Percentiles rank a stretch among this genome's conserved stretches.
These are phyloP conservation scores for Cordyceps fumosorosea DNA, from an alignment of 2,329 filamentous ascomycete species.

Conservation along the genomic window DNA sequence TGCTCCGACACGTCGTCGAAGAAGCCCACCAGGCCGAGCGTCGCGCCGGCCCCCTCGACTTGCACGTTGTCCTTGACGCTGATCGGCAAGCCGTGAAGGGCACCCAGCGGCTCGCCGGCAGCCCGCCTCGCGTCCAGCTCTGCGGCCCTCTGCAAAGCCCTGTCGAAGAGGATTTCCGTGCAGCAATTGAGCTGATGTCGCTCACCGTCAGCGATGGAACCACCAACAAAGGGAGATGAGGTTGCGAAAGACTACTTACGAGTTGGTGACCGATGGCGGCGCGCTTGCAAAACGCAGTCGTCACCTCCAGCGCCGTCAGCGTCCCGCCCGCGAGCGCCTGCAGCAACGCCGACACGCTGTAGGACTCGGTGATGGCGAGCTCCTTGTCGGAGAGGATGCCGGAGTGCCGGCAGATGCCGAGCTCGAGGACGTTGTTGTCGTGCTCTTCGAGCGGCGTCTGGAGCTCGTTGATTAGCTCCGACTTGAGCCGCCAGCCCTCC, in stretches of 20 bases:
- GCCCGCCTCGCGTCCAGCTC: constrained; percentile 16
- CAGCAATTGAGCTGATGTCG: constrained; percentile 25
- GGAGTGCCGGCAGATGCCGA: constrained; percentile 16
- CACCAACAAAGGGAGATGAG: no score
- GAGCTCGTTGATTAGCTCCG: constrained; percentile 3
- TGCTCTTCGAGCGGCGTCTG: constrained; percentile 9
- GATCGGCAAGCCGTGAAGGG: constrained; percentile 19
- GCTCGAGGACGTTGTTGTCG: constrained; percentile 15
- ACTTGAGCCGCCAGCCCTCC: constrained; percentile 12
- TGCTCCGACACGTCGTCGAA: constrained; percentile 17
- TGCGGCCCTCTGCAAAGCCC: constrained; percentile 17
- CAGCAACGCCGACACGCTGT: constrained; percentile 31
- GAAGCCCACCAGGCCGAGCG: constrained; percentile 22
- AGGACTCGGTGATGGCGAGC: constrained; percentile 37
- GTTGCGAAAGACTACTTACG: constrained; percentile 16
- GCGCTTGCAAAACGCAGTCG: constrained; percentile 25
- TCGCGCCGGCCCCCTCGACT: constrained; percentile 19
- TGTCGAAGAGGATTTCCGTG: constrained; percentile 40
- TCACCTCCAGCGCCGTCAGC: constrained; percentile 30
- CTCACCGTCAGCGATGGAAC: neutral
- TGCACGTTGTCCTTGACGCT: constrained; percentile 23
- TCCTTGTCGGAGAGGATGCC: constrained; percentile 36
- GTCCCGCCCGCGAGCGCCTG: constrained; percentile 26
- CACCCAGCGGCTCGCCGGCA: constrained; percentile 13
- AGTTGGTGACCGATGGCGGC: constrained; percentile 23